A percentile compares a stretch with the other conserved stretches of the same genome.
Conservation (phyloP, 495 filamentous ascomycete species). For the Lindgomyces ingoldianus region DNA sequence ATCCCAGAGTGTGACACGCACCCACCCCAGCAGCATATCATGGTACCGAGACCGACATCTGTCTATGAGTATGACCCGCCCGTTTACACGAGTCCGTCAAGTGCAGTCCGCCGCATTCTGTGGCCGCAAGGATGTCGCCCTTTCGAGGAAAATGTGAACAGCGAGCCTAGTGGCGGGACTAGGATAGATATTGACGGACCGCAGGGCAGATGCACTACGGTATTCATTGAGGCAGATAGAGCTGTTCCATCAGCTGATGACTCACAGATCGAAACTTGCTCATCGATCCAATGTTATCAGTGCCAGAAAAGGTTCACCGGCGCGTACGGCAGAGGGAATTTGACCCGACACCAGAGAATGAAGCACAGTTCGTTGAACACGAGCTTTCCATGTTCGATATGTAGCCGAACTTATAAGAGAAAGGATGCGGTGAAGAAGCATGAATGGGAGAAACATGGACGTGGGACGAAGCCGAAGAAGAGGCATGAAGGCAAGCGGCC, state of each 20-base stretch:
- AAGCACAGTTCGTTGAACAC: not conserved
- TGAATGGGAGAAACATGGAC: conserved; percentile 7
- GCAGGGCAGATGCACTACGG: not conserved
- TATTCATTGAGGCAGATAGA: not conserved
- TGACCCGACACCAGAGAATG: not conserved
- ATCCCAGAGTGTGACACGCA: too few species aligned
- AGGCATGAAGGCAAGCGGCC: not conserved
- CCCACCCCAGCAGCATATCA: too few species aligned
- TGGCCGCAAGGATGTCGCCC: not conserved
- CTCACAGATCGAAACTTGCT: not conserved
- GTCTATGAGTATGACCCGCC: too few species aligned
- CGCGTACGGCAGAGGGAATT: not conserved
- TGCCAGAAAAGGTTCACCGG: not conserved
- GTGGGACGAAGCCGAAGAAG: not conserved
- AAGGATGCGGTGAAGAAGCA: conserved; percentile 18
- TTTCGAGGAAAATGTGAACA: not conserved
- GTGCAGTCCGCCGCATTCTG: not conserved
- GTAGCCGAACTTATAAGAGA: conserved; percentile 3
- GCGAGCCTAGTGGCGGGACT: not conserved
- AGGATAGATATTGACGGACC: not conserved
- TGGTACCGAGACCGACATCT: too few species aligned
- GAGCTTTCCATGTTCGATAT: not conserved
- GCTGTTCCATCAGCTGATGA: not conserved
- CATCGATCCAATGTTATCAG: not conserved
- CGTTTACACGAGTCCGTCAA: not conserved